phyloP scores from a whole-genome alignment of 208 protist species.

The Wallacemonas rigidus region DNA sequence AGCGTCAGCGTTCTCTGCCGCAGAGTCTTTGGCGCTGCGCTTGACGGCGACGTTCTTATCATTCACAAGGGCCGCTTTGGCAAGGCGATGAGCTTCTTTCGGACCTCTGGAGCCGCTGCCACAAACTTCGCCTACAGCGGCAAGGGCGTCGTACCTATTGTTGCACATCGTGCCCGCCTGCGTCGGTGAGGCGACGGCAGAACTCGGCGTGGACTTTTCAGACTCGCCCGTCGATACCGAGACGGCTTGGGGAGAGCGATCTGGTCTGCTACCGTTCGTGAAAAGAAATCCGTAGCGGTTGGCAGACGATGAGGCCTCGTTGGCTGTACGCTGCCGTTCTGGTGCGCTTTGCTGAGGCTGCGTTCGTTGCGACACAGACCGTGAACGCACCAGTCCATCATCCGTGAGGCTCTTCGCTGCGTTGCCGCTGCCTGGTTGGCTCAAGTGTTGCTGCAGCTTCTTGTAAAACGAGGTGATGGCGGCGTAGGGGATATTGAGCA shows the following conservation, averaged over 20 bases:
- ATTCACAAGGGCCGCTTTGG: neutral
- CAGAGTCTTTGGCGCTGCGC: too few relatives aligned
- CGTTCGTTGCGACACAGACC: conserved; percentile 5
- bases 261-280: neutral
- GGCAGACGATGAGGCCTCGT: neutral
- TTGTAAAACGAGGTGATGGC: conserved; percentile 10
- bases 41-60: neutral
- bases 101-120: neutral
- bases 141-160: neutral
- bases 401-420: neutral
- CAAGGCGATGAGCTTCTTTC: neutral
- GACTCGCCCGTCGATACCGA: neutral
- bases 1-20: neutral
- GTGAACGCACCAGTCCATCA: conserved; percentile 11
- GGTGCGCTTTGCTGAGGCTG: neutral
- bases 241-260: too few relatives aligned
- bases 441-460: neutral
- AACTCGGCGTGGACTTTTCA: neutral
- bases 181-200: neutral
- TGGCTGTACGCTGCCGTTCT: neutral
- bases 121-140: neutral
- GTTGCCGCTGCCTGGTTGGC: neutral
- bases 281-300: neutral
- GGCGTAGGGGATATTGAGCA: conserved; percentile 9
- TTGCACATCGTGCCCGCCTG: neutral